phyloP scores from a whole-genome alignment of 208 protist genomes.

The Leishmania martiniquensis region DNA sequence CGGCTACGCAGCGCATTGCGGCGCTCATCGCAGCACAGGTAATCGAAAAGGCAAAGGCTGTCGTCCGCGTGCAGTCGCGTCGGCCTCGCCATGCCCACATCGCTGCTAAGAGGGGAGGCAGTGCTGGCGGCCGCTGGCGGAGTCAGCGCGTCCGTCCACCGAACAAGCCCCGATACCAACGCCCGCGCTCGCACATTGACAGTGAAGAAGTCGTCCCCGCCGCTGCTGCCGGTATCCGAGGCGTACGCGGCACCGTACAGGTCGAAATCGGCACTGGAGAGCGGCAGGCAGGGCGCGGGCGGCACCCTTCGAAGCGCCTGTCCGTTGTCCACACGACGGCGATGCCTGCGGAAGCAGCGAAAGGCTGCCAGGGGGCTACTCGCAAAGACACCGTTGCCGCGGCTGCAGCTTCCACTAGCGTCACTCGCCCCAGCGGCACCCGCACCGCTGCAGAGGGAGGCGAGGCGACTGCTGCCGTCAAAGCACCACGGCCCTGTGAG shows the following conservation, averaged over 20 bases:
- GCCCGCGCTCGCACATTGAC: conserved; percentile 50
- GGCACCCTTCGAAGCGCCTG: conserved; percentile 12
- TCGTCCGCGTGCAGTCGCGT: not conserved
- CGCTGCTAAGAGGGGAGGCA: not conserved
- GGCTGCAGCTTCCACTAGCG: not conserved
- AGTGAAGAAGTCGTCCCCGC: conserved; percentile 35
- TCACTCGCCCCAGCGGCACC: not conserved
- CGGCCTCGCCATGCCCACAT: not conserved
- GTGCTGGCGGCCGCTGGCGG: not conserved
- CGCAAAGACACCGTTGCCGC: not conserved
- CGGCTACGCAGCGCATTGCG: conserved; percentile 45
- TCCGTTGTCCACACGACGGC: conserved; percentile 19
- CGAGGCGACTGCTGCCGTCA: conserved; percentile 10
- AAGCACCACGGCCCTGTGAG: conserved; percentile 36
- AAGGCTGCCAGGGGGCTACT: conserved; percentile 5
- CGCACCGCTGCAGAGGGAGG: conserved; percentile 8
- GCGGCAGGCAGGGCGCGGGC: conserved; percentile 9
- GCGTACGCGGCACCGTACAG: conserved; percentile 60
- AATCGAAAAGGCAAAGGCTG: conserved; percentile 30
- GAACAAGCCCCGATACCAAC: conserved; percentile 31
- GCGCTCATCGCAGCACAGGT: conserved; percentile 29
- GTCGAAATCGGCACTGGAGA: conserved; percentile 27
- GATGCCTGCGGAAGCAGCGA: conserved; percentile 22
- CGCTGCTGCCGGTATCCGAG: conserved; percentile 13
- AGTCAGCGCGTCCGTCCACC: conserved; percentile 40